A percentile compares a stretch with the other conserved stretches of the same genome.
Conservation (phyloP, 2,329 filamentous ascomycete species). For the Emmonsia crescens region DNA sequence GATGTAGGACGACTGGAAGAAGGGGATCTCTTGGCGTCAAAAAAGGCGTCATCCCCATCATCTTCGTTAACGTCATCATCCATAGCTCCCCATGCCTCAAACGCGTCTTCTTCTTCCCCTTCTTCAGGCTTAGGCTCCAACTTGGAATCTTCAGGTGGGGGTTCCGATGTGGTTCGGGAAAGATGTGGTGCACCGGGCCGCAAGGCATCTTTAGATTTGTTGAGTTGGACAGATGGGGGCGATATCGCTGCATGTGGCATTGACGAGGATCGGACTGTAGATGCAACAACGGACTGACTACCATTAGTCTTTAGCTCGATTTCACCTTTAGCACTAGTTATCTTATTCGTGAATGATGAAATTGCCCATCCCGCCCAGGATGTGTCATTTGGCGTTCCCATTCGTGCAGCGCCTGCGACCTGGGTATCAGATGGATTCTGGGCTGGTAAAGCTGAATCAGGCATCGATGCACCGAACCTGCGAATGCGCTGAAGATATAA, state of each 20-base stretch:
- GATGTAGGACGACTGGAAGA: conserved; percentile 21
- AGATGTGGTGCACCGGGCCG: conserved; percentile 21
- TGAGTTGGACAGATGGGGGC: conserved; percentile 19
- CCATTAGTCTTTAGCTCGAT: conserved; percentile 52
- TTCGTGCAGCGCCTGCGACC: conserved; percentile 50
- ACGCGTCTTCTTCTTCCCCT: conserved; percentile 50
- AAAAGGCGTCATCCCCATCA: conserved; percentile 38
- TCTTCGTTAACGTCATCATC: conserved; percentile 45
- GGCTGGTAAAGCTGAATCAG: conserved; percentile 62
- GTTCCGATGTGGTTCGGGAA: conserved; percentile 32
- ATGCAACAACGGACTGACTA: conserved; percentile 31
- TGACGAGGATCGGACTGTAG: conserved; percentile 36
- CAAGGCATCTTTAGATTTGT: conserved; percentile 16
- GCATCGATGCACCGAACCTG: conserved; percentile 65
- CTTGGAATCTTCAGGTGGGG: conserved; percentile 25
- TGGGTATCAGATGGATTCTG: conserved; percentile 24
- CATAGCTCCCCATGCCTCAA: conserved; percentile 64
- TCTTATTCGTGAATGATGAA: conserved; percentile 93
- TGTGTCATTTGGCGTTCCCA: conserved; percentile 62
- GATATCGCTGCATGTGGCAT: conserved; percentile 35
- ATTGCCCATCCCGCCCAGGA: conserved; percentile 97
- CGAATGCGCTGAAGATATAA: conserved; percentile 72
- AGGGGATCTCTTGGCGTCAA: conserved; percentile 27
- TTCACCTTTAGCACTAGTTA: conserved; percentile 72
- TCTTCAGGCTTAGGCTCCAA: conserved; percentile 40